Base-by-base conservation (phyloP, 2,329 filamentous ascomycete species). In the Trichocomaceae sp. region DNA sequence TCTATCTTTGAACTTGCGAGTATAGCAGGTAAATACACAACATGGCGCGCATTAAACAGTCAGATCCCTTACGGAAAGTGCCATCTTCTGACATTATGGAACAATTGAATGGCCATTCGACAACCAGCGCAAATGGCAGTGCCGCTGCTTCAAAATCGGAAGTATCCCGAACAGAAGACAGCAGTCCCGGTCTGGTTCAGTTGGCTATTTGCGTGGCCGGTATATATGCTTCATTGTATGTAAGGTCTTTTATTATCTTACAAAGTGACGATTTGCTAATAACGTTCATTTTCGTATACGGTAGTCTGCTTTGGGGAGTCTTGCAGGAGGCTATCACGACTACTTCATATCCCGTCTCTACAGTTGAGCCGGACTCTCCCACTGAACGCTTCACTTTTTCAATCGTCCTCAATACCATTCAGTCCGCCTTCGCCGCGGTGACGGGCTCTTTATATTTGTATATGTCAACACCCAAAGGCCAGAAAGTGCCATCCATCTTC, bases 261-360 rank as follows among this genome's bases (percentile, higher is more conserved):
- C 44, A 20, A 26, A 22, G 47, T 29, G 22, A 19, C 31, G 22
- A 37, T 41, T 26, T 45, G n/a, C 45, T 37, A 13, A 29, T n/a
- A 22, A n/a, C n/a, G n/a, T 41, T 45, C 23, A 26, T 26, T 26
- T 26, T 26, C 23, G 7, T 52, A 55, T 42, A 58, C 52, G n/a
- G 19, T 49, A 90, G 92, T 75, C 77, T 99, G 52, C 95, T 91
- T 33, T 99, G 93, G 93, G 93, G 88, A 22, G 85, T 95, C 61
- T 86, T 99, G 58, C 93, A 99, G 79, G 93, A 99, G 74, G 90
- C 93, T 65, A 89, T 99, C 66, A 97, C 93, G 26, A 99, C 93
- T 13, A 97, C 90, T 10, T 80, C 84, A 7, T 93, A 97, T 73
- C 87, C 87, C 56, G 75, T 85, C 12, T 66, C 70, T 4, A 72